Evolutionary conservation across 202 grass and related monocot genomes (phyloP), one percentile per base, ranked within the genome.

Genomic region (Elaeis oleifera): DNA sequence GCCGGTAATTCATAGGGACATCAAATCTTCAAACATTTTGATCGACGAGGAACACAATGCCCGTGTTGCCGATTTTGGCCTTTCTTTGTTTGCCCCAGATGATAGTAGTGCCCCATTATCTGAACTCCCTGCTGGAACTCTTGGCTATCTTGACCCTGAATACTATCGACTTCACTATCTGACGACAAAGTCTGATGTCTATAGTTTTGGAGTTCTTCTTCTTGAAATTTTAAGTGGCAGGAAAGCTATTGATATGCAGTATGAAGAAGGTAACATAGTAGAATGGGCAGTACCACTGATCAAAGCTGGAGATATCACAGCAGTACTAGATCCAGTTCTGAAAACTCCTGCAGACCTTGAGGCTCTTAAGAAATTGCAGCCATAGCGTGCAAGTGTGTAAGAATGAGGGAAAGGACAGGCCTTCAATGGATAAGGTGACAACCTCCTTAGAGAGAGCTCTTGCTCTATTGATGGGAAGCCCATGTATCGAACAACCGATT

Each of bases 191-290:
- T 99, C 94, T 0, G 94, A 99, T 74, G 85, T 99, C 5, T 99
- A 92, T 67, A 99, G 94, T 73, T 99, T 99, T 0, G 94, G 94
- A 65, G 94, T 99, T 61, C 82, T 99, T 61, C 88, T 99, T 73
- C 65, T 99, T 16, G 94, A 99, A 80, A 92, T 99, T 26, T 58
- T 99, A 52, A 99, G 94, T 39, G 94, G 94, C 23, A 77, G 94
- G 27, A 99, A 92, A 81, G 94, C 94, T 3, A 99, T 99, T n/a
- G 94, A 99, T 65, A 92, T 99, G 94, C 94, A 99, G 54, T 91
- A 72, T 18, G 88, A 99, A 58, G 94, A 99, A 86, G 94, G 94
- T 15, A 99, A 99, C 49, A 92, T 99, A 64, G 94, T 99, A 68
- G 79, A 99, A 82, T 99, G 94, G 94, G 88, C 82, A 50, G 88